Base-by-base conservation (phyloP, 2,329 filamentous ascomycete species). In the Penicillium sp. region DNA sequence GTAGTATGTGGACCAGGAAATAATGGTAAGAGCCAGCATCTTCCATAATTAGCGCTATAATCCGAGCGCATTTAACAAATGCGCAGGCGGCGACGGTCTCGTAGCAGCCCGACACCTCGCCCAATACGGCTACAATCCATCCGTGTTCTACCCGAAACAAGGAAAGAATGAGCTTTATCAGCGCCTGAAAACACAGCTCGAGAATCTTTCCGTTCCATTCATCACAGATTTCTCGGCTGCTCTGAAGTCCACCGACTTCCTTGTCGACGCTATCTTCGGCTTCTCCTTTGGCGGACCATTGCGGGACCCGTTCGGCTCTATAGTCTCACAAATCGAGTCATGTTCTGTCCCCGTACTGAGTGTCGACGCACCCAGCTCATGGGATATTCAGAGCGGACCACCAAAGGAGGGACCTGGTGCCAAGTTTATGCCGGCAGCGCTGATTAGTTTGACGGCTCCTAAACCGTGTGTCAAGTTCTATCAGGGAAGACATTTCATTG, bases 211-310 rank as follows among this genome's bases (percentile, higher is more conserved):
- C 10, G 79, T 99, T 26, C 89, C 89, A 1, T 96, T 97, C 70
- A 86, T 87, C 15, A 81, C 89, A 15, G 89, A 96, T 70, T 96
- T 97, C 64, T 69, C 79, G 2, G 63, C 75, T 5, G 86, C 89
- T 5, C 70, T 95, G 6, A 74, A 78, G 42, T 79, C 84, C 48
- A 81, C 88, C 2, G 88, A 96, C 68, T 88, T 95, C 61, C 76
- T 99, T 48, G 79, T 99, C 53, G 94, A 99, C 72, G 90, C 94
- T 9, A 90, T 99, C 57, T 99, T 99, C 68, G 91, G 89, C 7
- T 99, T 99, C 76, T 94, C 88, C 55, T 99, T 99, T 76, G 87
- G 86, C 1, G 93, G 92, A 6, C 87, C 94, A 59, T 87, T 99
- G 48, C 86, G 94, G n/a, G 90, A 95, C 60, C 94, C 94, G 1